A percentile compares a stretch with the other conserved stretches of the same genome.
These are phyloP conservation scores for Aurinia saxatilis DNA, from an alignment of 345 rosid species.

Conservation along the genomic window DNA sequence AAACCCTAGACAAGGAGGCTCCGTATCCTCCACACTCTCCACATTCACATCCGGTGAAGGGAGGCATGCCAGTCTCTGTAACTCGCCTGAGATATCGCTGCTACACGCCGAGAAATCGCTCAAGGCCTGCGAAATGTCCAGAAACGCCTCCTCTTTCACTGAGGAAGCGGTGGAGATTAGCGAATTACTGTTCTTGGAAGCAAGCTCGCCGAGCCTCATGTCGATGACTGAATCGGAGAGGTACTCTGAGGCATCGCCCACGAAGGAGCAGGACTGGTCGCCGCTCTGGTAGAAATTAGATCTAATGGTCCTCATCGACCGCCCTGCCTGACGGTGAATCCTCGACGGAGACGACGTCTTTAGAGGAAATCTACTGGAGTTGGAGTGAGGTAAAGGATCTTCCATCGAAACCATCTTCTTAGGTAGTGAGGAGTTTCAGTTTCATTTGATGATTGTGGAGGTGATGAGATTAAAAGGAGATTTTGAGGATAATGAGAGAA, in stretches of 20 bases:
- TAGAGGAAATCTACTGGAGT: constrained; percentile 56
- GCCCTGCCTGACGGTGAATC: constrained; percentile 53
- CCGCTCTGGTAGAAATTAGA: constrained; percentile 51
- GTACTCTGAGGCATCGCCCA: constrained; percentile 65
- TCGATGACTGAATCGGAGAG: constrained; percentile 78
- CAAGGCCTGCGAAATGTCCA: constrained; percentile 74
- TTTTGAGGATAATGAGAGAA: neutral
- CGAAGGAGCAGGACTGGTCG: constrained; percentile 36
- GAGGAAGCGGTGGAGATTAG: constrained; percentile 32
- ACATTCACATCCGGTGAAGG: constrained; percentile 41
- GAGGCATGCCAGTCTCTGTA: constrained; percentile 75
- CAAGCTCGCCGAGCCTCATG: constrained; percentile 86
- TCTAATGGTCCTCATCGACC: constrained; percentile 90
- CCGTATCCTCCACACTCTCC: constrained; percentile 24
- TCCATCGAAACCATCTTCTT: constrained; percentile 61
- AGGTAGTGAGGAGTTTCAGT: too few species aligned
- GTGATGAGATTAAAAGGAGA: too few species aligned
- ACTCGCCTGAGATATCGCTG: constrained; percentile 93
- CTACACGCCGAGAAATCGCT: constrained; percentile 81
- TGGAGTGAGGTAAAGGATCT: constrained; percentile 48
- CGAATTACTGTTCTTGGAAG: constrained; percentile 33
- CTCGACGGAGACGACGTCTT: constrained; percentile 35
- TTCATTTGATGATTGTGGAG: too few species aligned
- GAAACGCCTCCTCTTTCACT: constrained; percentile 39
- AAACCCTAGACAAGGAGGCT: constrained; percentile 84